These are phyloP conservation scores for Mortierella sp. DNA, from an alignment of 371 early-diverging fungal genomes.

Conservation along the genomic window DNA sequence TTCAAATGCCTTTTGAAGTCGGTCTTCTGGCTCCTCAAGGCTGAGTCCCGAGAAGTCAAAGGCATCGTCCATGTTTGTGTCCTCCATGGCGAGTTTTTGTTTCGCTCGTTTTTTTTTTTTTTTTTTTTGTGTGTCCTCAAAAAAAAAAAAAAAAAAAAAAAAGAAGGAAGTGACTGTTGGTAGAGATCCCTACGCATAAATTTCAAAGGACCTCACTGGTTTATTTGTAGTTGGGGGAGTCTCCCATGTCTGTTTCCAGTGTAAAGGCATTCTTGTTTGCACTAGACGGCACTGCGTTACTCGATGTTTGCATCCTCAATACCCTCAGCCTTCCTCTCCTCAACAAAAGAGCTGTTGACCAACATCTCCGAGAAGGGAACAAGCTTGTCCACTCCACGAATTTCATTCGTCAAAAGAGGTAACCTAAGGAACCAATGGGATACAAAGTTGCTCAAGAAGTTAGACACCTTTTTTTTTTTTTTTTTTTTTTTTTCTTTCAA, in stretches of 20 bases:
- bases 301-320: conserved; percentile 27
- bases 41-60: conserved; percentile 38
- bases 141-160: background rate
- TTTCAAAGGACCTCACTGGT: background rate
- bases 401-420: conserved; percentile 96
- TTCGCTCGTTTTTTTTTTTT: background rate
- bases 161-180: background rate
- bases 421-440: conserved; percentile 54
- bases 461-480: background rate
- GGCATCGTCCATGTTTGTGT: conserved; percentile 35
- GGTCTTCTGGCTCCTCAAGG: conserved; percentile 32
- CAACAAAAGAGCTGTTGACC: conserved; percentile 75
- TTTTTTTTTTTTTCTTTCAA: background rate
- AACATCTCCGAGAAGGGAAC: conserved; percentile 92
- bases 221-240: background rate
- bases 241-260: too few relatives aligned
- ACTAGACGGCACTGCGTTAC: too few relatives aligned
- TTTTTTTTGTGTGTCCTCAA: background rate
- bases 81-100: conserved; percentile 20
- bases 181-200: background rate
- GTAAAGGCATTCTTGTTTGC: too few relatives aligned
- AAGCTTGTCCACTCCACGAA: conserved; percentile 94
- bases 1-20: conserved; percentile 11
- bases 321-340: conserved; percentile 41
- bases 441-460: background rate